Evolutionary conservation across 2,329 filamentous ascomycete genomes (phyloP), one percentile per base, ranked within the genome.

Genomic region (Aspergillus ustus): DNA sequence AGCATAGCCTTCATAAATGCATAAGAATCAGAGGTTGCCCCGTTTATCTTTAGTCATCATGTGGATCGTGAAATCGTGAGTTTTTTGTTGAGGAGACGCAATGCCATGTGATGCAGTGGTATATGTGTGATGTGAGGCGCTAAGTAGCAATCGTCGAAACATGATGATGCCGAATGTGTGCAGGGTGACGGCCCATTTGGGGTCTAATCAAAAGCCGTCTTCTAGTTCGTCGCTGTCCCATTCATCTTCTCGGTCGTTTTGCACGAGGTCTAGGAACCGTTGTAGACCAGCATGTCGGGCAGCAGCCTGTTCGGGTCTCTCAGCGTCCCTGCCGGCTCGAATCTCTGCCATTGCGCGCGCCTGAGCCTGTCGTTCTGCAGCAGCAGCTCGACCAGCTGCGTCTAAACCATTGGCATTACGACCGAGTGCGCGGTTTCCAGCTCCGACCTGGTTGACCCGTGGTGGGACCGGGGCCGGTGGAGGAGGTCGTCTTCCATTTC

Each of bases 191-290:
- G 29, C 11, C 28, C 13, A 6, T 2, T 25, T 25, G 29, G 22
- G 40, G 8, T 52, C 28, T n/a, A 19, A n/a, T 59, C 48, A 73
- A 28, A 74, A 74, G 53, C 69, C 71, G 48, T 81, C 81, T 19
- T 84, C 82, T 54, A 86, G 65, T 67, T 86, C 84, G 69, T 87
- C 84, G 63, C 83, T 85, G 64, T 86, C 83, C 84, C 84, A 87
- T 61, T 81, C 84, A 65, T 86, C 84, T 71, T 87, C 84, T 46
- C 82, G 78, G 62, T 87, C 84, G 55, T 82, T 76, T 59, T 76
- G 70, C 6, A 83, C 84, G 59, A 86, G 72, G 46, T 82, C 77
- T 40, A 86, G 66, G 65, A 86, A 86, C 29, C 82, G 74, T 67
- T 83, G 81, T 3, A 87, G 71, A 8, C 81, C 80, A 37, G 65